phyloP scores from a whole-genome alignment of 139 green algal species.

The Micractinium conductrix region DNA sequence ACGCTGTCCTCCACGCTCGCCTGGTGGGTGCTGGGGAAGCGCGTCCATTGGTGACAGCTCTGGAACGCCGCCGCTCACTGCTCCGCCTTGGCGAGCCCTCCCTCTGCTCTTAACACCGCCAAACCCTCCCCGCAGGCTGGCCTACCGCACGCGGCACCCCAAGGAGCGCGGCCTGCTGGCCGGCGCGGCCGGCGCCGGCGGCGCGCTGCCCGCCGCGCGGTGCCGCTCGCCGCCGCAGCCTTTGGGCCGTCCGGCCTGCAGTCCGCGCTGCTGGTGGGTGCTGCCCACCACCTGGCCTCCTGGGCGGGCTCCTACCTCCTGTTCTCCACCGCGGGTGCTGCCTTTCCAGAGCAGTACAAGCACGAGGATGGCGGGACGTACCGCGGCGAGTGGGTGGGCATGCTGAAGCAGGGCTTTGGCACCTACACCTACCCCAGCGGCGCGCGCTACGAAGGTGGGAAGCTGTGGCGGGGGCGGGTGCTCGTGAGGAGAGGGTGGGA shows the following conservation, averaged over 20 bases:
- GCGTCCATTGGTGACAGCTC: no score
- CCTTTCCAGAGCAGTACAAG: slow-evolving; percentile 66
- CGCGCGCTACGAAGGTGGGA: slow-evolving; percentile 77
- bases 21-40: slow-evolving; percentile 13
- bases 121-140: background rate
- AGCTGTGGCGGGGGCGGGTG: background rate
- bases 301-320: slow-evolving; percentile 60
- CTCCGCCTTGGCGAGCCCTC: no score
- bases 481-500: background rate
- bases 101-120: background rate
- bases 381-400: slow-evolving; percentile 78
- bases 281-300: slow-evolving; percentile 45
- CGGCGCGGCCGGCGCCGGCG: slow-evolving; percentile 39
- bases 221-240: slow-evolving; percentile 33
- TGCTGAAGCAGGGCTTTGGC: slow-evolving; percentile 79
- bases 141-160: slow-evolving; percentile 29
- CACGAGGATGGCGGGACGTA: slow-evolving; percentile 84
- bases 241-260: slow-evolving; percentile 44
- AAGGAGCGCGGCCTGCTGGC: slow-evolving; percentile 43
- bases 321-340: slow-evolving; percentile 56
- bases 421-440: slow-evolving; percentile 79
- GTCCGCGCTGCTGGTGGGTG: slow-evolving; percentile 38
- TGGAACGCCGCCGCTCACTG: no score
- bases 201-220: slow-evolving; percentile 16
- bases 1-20: background rate